Evolutionary conservation across 2,329 filamentous ascomycete genomes (phyloP), one percentile per base, ranked within the genome.

Genomic region (Alternaria triticimaculans): DNA sequence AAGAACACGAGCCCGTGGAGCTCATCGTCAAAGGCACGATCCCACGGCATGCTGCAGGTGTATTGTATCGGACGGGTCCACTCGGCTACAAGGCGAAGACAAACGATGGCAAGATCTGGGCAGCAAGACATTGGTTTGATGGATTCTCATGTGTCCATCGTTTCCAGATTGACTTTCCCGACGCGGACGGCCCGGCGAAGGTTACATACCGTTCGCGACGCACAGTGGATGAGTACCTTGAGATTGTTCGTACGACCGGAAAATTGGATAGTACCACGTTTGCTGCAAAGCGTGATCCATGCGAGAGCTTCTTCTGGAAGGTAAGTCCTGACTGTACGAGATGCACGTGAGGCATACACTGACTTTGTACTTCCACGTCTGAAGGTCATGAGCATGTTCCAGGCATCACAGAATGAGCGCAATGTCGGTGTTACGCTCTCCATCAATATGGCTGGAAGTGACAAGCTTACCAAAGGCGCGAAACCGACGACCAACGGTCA

Each of bases 81-180:
- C 91, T 92, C 1, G 84, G 87, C 26, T 87, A 86, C 76, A 85
- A 86, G 41, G 80, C 93, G 4, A 83, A 89, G n/a, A 88, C 87
- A 1, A 79, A 86, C 3, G 83, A 84, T 4, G 88, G 88, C n/a
- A 80, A 80, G 14, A 87, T 84, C 0, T 89, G 89, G 72, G 82
- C 84, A 30, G 83, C 90, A 12, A 87, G 85, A 1, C 92, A 96
- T 77, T 96, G 92, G 92, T 96, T 96, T 69, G 93, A 96, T 75
- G 91, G 91, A 6, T 88, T 93, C 62, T 86, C 88, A 4, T 87
- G 92, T 59, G 84, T 88, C 1, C 91, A 95, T 80, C 88, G 87
- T 26, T 95, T 95, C 75, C 85, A 92, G 61, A 90, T 95, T 30
- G 73, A 77, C 43, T 72, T 88, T 4, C 75, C 85, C 0, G 71